A percentile compares a stretch with the other conserved stretches of the same genome.
Evolutionary conservation across 108 stramenopile species (phyloP).

Genomic region (Pseudonitzschia delicatissima): DNA sequence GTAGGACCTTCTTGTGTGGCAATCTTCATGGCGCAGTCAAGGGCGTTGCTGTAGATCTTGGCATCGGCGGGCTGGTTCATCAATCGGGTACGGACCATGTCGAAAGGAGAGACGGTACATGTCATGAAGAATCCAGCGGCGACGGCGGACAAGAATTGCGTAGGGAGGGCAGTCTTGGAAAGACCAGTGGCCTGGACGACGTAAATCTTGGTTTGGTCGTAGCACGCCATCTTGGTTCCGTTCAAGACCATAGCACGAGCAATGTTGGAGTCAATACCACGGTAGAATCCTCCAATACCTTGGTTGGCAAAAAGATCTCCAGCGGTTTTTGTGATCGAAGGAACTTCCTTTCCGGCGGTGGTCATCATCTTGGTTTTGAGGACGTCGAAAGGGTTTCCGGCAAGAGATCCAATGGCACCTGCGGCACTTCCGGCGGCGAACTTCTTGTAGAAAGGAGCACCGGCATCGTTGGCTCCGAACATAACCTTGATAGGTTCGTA

Average conservation of each 20-base stretch:
- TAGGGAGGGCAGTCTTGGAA: slow-evolving; percentile 49
- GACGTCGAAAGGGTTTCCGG: slow-evolving; percentile 92
- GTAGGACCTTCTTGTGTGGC: slow-evolving; percentile 75
- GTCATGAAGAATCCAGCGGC: slow-evolving; percentile 95
- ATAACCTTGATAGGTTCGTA: slow-evolving; percentile 90
- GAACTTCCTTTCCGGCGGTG: slow-evolving; percentile 51
- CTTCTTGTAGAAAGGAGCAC: slow-evolving; percentile 77
- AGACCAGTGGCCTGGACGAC: slow-evolving; percentile 63
- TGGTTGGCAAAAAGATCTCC: slow-evolving; percentile 66
- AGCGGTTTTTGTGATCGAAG: slow-evolving; percentile 63
- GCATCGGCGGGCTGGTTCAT: slow-evolving; percentile 93
- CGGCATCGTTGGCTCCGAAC: slow-evolving; percentile 68
- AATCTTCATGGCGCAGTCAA: slow-evolving; percentile 88
- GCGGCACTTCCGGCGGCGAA: slow-evolving; percentile 83
- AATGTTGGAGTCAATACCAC: slow-evolving; percentile 90
- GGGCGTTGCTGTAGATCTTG: slow-evolving; percentile 81
- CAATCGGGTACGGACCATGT: slow-evolving; percentile 85
- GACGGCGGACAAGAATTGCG: slow-evolving; percentile 73
- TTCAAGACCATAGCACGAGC: slow-evolving; percentile 91
- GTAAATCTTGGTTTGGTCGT: slow-evolving; percentile 84
- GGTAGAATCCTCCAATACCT: slow-evolving; percentile 88
- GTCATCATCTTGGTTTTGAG: slow-evolving; percentile 91
- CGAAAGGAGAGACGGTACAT: slow-evolving; percentile 87
- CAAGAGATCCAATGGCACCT: slow-evolving; percentile 84
- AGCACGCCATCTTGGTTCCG: slow-evolving; percentile 93